phyloP scores from a whole-genome alignment of 768 basidiomycete genomes.

The Lactarius sp. region DNA sequence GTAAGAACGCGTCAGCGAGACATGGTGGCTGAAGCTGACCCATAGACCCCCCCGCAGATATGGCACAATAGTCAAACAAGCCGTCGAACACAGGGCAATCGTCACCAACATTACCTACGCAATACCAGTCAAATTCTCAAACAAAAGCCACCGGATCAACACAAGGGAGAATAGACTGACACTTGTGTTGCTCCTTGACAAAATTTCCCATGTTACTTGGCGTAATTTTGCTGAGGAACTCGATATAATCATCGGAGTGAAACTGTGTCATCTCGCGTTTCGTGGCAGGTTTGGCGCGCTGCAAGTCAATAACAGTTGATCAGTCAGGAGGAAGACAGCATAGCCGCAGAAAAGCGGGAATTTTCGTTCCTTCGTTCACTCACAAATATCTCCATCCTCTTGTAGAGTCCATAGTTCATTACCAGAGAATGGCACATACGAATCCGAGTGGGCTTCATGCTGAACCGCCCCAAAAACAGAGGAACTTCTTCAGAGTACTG shows the following conservation, averaged over 20 bases:
- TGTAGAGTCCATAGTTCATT: conserved; percentile 99
- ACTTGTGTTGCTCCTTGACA: conserved; percentile 94
- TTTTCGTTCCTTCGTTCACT: conserved; percentile 33
- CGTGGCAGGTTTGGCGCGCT: conserved; percentile 99
- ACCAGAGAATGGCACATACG: conserved; percentile 99
- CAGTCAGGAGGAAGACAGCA: background rate
- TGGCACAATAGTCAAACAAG: conserved; percentile 97
- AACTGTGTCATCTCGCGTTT: conserved; percentile 99
- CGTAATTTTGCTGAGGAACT: conserved; percentile 89
- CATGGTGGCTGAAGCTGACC: conserved; percentile 49
- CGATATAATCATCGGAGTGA: conserved; percentile 98
- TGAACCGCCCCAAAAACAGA: conserved; percentile 31
- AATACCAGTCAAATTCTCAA: background rate
- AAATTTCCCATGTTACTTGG: conserved; percentile 94
- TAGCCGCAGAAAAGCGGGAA: background rate
- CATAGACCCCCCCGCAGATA: conserved; percentile 99
- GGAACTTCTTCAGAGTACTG: conserved; percentile 18
- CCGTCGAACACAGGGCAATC: conserved; percentile 99
- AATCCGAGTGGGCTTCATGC: conserved; percentile 97
- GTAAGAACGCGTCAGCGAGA: background rate
- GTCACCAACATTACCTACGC: conserved; percentile 90
- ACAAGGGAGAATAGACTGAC: conserved; percentile 40
- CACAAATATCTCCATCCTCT: conserved; percentile 99
- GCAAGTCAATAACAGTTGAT: conserved; percentile 12
- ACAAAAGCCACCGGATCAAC: background rate